Evolutionary conservation across 2,329 filamentous ascomycete species (phyloP), one percentile per base, ranked within the genome.

Genomic region (Hypoxylon sp.): DNA sequence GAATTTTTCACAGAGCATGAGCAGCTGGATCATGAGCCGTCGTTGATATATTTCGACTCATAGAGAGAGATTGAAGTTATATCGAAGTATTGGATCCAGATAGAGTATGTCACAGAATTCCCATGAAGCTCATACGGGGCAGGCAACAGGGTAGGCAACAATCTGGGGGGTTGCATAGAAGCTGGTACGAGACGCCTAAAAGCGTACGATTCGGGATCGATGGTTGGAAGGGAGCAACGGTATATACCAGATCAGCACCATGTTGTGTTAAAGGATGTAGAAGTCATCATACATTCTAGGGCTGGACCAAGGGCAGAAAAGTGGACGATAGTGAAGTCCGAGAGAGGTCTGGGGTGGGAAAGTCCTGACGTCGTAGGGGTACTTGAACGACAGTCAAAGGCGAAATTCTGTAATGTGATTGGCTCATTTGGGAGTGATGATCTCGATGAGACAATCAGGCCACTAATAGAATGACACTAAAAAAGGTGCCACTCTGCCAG

Each of bases 251-350:
- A 48, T 37, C 46, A 60, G 50, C 37, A 67, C 42, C 66, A 70
- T 71, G 44, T 39, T 65, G 64, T 58, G 58, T 63, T 57, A 65
- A 68, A 65, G 46, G 60, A 73, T 72, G 68, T 76, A 75, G 73
- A 73, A 73, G 73, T 75, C 75, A 76, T 76, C 74, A 73, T 75
- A 74, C 74, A 73, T 74, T 74, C 60, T 69, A 17, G 29, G 50
- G 58, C 6, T 31, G 19, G 52, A 42, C 51, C 17, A 48, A 59
- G 53, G 52, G 42, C 13, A 39, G 55, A 55, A 44, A 29, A 57
- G 22, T 35, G 39, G 33, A 56, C 44, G 46, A 33, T 19, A 59
- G 51, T 59, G 62, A 68, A 54, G 54, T 59, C 50, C 29, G 37
- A 65, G 58, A 37, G 53, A 52, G 37, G 66, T 56, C 51, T 22